Conservation (phyloP, 1,139 yeast species). For the Yamadazyma buinensis region DNA sequence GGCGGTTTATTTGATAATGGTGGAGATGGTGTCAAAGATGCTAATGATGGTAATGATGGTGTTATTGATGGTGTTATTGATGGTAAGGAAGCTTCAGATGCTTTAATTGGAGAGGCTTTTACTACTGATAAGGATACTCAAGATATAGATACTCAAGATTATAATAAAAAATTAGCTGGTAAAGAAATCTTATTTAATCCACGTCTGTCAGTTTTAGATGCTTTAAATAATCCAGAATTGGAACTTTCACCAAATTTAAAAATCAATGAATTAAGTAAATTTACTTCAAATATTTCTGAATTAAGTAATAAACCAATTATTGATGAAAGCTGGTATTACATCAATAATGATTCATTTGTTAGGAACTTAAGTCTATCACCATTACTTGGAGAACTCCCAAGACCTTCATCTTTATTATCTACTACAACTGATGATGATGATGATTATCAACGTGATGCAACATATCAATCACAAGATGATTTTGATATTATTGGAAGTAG, state of each 20-base stretch:
- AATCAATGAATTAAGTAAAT: slow-evolving; percentile 7
- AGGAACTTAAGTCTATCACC: slow-evolving; percentile 14
- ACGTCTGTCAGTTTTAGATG: slow-evolving; percentile 39
- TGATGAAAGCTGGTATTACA: slow-evolving; percentile 21
- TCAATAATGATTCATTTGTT: slow-evolving; percentile 12
- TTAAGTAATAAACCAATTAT: slow-evolving; percentile 3
- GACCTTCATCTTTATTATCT: slow-evolving; percentile 21
- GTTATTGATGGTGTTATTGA: not conserved
- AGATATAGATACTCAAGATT: not conserved
- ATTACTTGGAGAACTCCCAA: slow-evolving; percentile 4
- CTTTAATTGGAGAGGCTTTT: too few species aligned
- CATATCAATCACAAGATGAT: slow-evolving; percentile 11
- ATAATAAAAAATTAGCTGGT: too few species aligned
- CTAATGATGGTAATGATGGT: not conserved
- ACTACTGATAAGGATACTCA: not conserved
- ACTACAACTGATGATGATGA: slow-evolving; percentile 19
- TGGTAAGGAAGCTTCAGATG: not conserved
- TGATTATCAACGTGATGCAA: too few species aligned
- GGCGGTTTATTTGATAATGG: too few species aligned
- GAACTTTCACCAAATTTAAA: slow-evolving; percentile 20
- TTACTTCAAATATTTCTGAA: slow-evolving; percentile 6
- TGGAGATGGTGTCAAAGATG: not conserved
- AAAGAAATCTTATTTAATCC: slow-evolving; percentile 34
- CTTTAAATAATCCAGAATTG: slow-evolving; percentile 41
- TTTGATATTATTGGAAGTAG: slow-evolving; percentile 4